Evolutionary conservation across 2,329 filamentous ascomycete genomes (phyloP), one percentile per base, ranked within the genome.

Genomic region (Onygenales sp.): DNA sequence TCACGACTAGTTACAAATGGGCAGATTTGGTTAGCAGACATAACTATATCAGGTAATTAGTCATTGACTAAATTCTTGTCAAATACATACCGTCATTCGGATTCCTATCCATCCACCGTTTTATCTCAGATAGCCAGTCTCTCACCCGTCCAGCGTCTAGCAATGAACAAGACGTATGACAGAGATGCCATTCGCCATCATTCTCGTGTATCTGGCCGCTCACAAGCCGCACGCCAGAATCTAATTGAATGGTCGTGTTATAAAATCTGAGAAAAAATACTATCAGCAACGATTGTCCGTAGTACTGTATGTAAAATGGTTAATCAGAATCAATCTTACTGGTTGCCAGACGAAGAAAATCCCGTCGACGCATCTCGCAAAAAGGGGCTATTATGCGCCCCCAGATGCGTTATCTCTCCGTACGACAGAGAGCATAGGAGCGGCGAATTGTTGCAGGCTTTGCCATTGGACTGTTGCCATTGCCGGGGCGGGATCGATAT

Each of bases 371-470:
- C 67, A 62, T 89, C 83, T 49, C 85, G 77, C 43, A 90, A 68
- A 66, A 90, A 91, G 9, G 86, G 77, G 56, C 81, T 83, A 70
- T 90, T 79, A 71, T 91, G 87, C 14, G 85, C 86, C 21, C 87
- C 87, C 63, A 92, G 80, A 67, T 91, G 80, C 2, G 87, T 91
- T 61, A 93, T 80, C 60, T 86, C 82, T 71, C 82, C 84, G 74
- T 93, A 93, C 14, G 80, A 72, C 58, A 81, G 81, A 57, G 72
- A 74, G 75, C 89, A 93, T 42, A 93, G 79, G 43, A 77, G 72
- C 0, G 87, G 86, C 0, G 86, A 89, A 75, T 92, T 92, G 73
- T 93, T 93, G 79, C 89, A 93, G 35, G 83, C 81, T 11, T 39
- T 9, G 9, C 36, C 36, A 39, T 9, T 39, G 21, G 21, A 27